phyloP scores from a whole-genome alignment of 768 basidiomycete species.

The Calocybe gangraenosa region DNA sequence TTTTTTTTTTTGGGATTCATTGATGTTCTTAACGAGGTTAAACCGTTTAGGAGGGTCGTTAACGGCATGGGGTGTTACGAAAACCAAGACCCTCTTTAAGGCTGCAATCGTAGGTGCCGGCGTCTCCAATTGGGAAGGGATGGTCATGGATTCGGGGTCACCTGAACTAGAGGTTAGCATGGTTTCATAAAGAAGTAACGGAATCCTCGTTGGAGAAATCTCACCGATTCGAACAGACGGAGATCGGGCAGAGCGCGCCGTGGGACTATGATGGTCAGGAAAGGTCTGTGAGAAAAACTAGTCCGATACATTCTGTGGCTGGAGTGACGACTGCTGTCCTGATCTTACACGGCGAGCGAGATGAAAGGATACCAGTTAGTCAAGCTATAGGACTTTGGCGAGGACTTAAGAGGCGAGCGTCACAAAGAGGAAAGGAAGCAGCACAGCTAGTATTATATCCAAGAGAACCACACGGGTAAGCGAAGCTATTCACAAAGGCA shows the following conservation, averaged over 20 bases:
- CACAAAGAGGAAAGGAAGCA: slow-evolving; percentile 23
- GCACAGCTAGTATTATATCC: slow-evolving; percentile 33
- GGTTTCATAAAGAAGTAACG: background rate
- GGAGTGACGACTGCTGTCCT: slow-evolving; percentile 42
- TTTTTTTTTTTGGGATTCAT: no score
- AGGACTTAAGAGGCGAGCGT: slow-evolving; percentile 26
- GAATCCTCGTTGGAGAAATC: slow-evolving; percentile 3
- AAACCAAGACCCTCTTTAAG: slow-evolving; percentile 29
- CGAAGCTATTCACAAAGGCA: background rate
- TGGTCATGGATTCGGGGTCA: slow-evolving; percentile 32
- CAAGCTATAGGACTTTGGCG: slow-evolving; percentile 30
- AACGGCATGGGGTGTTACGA: slow-evolving; percentile 31
- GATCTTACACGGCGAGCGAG: slow-evolving; percentile 47
- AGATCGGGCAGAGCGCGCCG: slow-evolving; percentile 26
- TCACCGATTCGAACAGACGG: slow-evolving; percentile 15
- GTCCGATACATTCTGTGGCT: slow-evolving; percentile 31
- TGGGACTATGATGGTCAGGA: slow-evolving; percentile 22
- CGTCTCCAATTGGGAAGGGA: slow-evolving; percentile 31
- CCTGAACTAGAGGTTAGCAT: slow-evolving; percentile 28
- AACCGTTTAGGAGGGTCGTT: slow-evolving; percentile 28
- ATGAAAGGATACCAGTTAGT: slow-evolving; percentile 44
- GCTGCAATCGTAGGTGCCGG: slow-evolving; percentile 33
- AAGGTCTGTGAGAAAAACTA: slow-evolving; percentile 18
- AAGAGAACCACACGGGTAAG: slow-evolving; percentile 32
- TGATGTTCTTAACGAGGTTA: no score